Evolutionary conservation across 2,329 filamentous ascomycete species (phyloP), one percentile per base, ranked within the genome.

Genomic region (Fusarium veterinarium): DNA sequence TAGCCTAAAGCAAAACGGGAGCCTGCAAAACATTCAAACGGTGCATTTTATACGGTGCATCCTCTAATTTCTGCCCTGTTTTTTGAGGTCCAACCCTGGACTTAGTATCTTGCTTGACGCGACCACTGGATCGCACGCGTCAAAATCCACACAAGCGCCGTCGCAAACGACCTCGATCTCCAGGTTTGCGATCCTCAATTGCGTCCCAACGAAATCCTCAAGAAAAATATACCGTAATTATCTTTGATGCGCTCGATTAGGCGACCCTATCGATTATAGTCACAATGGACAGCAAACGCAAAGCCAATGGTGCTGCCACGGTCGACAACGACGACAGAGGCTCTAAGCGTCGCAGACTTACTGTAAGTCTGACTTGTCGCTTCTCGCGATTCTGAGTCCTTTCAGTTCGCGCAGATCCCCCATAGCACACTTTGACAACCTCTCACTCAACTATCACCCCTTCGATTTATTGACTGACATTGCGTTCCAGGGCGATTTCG

Each of bases 221-320:
- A 60, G 48, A 38, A 57, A 44, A 55, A 23, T 46, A 55, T 45
- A 44, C 51, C 60, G 38, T 30, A 53, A 48, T 64, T 48, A 55
- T 61, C 60, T 77, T 73, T 77, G 64, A 80, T 81, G 80, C 72
- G 74, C 74, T 55, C 57, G 68, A 60, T 69, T 62, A 66, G 41
- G 76, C 78, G 75, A 79, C 59, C 67, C 44, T 67, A 69, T 62
- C 64, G 37, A 73, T 69, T 51, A 63, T 65, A 63, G 61, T 71
- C 72, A 80, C 71, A 51, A 90, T 90, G 88, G 88, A 90, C 73
- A 84, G 83, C 79, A 90, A 90, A 81, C 86, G 88, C 73, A 90
- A 89, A 77, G 86, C 86, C 56, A 86, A 85, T 76, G 84, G 85
- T 69, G 79, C 81, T 64, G 82, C 83, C 62, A 69, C 79, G 56